phyloP scores from a whole-genome alignment of 805 yeast genomes.

The Candida caryicola region DNA sequence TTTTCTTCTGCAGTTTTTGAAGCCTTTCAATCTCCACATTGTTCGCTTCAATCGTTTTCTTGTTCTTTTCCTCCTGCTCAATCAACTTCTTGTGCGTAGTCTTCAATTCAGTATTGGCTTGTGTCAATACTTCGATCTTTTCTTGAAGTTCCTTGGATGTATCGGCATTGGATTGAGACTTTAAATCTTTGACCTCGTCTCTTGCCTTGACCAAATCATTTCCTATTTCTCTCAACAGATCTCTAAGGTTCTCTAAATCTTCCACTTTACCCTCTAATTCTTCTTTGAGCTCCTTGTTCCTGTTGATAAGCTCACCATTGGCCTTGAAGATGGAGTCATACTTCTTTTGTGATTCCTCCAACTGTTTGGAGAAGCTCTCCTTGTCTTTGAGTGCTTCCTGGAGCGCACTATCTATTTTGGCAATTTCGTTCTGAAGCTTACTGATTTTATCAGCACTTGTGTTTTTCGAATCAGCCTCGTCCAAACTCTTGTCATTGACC shows the following conservation, averaged over 20 bases:
- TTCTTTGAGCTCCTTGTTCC: constrained; percentile 17
- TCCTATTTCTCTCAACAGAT: constrained; percentile 75
- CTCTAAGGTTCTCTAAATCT: constrained; percentile 69
- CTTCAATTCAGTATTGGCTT: constrained; percentile 7
- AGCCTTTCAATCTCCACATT: constrained; percentile 16
- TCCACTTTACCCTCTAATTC: constrained; percentile 45
- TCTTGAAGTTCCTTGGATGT: not conserved
- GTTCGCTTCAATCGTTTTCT: constrained; percentile 15
- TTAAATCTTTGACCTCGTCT: constrained; percentile 49
- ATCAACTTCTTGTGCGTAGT: not conserved
- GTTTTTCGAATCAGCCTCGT: not conserved
- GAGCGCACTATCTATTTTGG: not conserved
- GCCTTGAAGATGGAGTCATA: constrained; percentile 12
- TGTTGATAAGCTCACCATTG: constrained; percentile 16
- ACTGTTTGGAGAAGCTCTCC: constrained; percentile 3
- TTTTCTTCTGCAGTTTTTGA: constrained; percentile 14
- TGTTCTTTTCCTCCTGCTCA: constrained; percentile 7
- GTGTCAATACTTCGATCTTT: constrained; percentile 1
- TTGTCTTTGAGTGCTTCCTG: constrained; percentile 2
- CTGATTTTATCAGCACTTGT: not conserved
- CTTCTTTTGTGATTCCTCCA: constrained; percentile 14
- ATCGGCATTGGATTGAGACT: constrained; percentile 3
- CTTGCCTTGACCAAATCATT: constrained; percentile 72
- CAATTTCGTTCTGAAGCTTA: constrained; percentile 1
- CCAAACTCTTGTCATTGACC: not conserved